Base-by-base conservation (phyloP, 1,284 basidiomycete genomes). In the Malassezia slooffiae region DNA sequence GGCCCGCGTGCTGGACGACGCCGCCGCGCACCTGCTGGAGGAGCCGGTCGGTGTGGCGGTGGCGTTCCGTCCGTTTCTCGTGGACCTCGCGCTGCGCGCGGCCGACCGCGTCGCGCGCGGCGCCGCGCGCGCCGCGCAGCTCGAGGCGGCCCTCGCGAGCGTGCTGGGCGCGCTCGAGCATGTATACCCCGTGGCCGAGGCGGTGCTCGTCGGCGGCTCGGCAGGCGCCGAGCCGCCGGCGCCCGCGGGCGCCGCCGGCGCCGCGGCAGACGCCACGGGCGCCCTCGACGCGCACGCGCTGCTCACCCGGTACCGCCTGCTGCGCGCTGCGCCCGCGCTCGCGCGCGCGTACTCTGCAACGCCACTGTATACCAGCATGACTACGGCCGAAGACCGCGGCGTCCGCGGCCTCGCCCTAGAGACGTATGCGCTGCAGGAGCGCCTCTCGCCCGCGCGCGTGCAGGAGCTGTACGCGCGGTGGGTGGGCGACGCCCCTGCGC, bases 31-130 rank as follows among this genome's bases (percentile, higher is more conserved):
- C 7, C 50, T 71, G 10, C 55, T 70, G 0, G 47, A 70, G 33
- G 43, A 52, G 12, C 62, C 63, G 0, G 34, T 41, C 1, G 50
- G 62, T 34, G 54, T 70, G 13, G 55, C 63, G 12, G 42, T 58
- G 5, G 42, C 49, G 1, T 69, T 65, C 50, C 53, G 61, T 21
- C 65, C 70, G 3, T 13, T 70, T 11, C 55, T 67, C 13, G 20
- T 56, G 17, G 63, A 70, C n/a, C 50, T 72, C 5, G 47, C 56
- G 15, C 55, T 57, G 1, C 41, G 62, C 4, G 52, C 54, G 37
- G n/a, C n/a, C n/a, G n/a, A n/a, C n/a, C n/a, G n/a, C n/a, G 34
- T 70, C 21, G 43, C 16, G 24, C 36, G 16, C 29, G 26, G 13
- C 22, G 15, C 40, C 5, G 41, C 52, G 7, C n/a, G 15, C 3